A percentile compares a stretch with the other conserved stretches of the same genome.
These are phyloP conservation scores for Daldinia vernicosa DNA, from an alignment of 495 filamentous ascomycete species.

Conservation along the genomic window DNA sequence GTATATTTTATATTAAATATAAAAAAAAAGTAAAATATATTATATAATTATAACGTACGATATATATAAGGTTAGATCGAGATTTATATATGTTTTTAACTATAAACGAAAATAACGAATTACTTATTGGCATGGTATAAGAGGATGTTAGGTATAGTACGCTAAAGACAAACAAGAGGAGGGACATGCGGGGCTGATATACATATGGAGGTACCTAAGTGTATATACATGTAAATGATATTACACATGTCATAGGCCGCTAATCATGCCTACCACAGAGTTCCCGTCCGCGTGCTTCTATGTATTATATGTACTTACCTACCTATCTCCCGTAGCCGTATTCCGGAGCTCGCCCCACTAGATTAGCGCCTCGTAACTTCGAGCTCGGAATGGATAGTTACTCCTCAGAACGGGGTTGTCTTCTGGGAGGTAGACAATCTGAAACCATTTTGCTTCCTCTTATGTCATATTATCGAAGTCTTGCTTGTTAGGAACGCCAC, in stretches of 20 bases:
- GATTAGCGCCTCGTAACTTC: conserved; percentile 20
- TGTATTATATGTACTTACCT: too few species aligned
- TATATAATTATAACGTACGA: neutral
- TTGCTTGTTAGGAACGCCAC: conserved; percentile 5
- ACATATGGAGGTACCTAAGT: neutral
- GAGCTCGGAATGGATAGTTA: conserved; percentile 31
- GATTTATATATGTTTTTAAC: neutral
- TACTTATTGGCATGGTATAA: neutral
- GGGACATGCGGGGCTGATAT: neutral
- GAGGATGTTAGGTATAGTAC: neutral
- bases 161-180: neutral
- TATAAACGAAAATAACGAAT: neutral
- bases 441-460: conserved; percentile 9
- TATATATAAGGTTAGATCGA: neutral
- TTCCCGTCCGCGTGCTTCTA: too few species aligned
- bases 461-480: conserved; percentile 6
- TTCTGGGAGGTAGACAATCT: neutral
- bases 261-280: conserved; percentile 1
- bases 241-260: conserved; percentile 28
- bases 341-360: conserved; percentile 39
- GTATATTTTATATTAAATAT: neutral
- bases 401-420: conserved; percentile 2
- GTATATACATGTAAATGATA: conserved; percentile 1
- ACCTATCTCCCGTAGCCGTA: conserved; percentile 29
- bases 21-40: neutral